Percentiles rank a stretch among this genome's conserved stretches.
Evolutionary conservation across 768 basidiomycete genomes (phyloP).

Genomic region (Lyophyllum semitale): DNA sequence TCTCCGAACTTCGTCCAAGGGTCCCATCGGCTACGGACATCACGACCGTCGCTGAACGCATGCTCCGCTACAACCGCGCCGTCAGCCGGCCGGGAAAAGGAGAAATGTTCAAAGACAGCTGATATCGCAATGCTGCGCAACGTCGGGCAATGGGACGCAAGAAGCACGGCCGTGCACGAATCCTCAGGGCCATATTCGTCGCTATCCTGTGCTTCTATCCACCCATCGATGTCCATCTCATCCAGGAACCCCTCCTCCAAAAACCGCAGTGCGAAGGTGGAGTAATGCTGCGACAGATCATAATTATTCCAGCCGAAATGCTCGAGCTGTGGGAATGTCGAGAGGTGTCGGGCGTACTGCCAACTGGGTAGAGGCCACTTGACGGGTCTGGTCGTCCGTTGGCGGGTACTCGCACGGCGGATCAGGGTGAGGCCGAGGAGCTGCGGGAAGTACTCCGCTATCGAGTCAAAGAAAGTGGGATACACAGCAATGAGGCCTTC

Average conservation of each 20-base stretch:
- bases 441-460: not conserved
- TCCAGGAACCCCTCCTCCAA: not conserved
- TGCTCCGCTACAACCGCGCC: not conserved
- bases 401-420: conserved; percentile 1
- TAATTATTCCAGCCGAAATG: no score
- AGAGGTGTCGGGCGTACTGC: no score
- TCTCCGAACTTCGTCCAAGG: not conserved
- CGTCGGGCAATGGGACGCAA: not conserved
- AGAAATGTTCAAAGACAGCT: not conserved
- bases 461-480: not conserved
- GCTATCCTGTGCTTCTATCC: not conserved
- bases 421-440: conserved; percentile 1
- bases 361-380: no score
- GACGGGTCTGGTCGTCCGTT: not conserved
- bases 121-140: not conserved
- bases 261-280: not conserved
- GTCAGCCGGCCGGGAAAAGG: not conserved
- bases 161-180: not conserved
- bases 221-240: not conserved
- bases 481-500: not conserved
- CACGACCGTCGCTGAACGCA: not conserved
- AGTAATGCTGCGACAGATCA: fast-evolving
- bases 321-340: no score
- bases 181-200: not conserved
- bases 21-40: not conserved